Evolutionary conservation across 2,329 filamentous ascomycete species (phyloP).

Genomic region (Dactylellina cionopaga): DNA sequence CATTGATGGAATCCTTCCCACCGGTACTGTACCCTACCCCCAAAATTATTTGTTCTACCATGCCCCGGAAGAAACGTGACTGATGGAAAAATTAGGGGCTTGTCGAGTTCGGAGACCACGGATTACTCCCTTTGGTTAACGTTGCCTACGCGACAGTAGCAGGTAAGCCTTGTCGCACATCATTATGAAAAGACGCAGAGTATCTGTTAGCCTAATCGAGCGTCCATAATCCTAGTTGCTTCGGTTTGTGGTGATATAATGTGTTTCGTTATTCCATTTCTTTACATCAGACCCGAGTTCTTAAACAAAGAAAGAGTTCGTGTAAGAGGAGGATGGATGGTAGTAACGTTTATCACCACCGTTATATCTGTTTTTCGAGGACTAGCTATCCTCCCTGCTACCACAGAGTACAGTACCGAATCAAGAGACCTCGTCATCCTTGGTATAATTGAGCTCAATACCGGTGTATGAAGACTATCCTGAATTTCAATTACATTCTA

Average conservation of each 20-base stretch:
- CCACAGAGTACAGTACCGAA: conserved; percentile 24
- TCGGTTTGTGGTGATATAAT: conserved; percentile 30
- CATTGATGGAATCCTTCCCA: conserved; percentile 15
- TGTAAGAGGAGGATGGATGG: conserved; percentile 25
- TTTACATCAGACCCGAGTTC: conserved; percentile 19
- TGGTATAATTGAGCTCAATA: conserved; percentile 38
- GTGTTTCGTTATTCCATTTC: conserved; percentile 28
- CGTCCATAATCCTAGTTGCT: not conserved
- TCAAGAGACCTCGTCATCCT: conserved; percentile 28
- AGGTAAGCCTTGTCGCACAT: not conserved
- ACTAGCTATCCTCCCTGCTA: conserved; percentile 27
- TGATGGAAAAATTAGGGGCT: conserved; percentile 7
- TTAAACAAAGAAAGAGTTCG: not conserved
- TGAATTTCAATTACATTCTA: not conserved
- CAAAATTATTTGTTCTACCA: not conserved
- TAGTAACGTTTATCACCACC: conserved; percentile 26
- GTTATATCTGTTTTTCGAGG: conserved; percentile 20
- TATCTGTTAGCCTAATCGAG: not conserved
- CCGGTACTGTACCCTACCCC: conserved; percentile 16
- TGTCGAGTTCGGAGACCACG: conserved; percentile 7
- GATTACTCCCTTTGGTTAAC: not conserved
- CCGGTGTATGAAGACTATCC: conserved; percentile 12
- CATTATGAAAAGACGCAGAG: not conserved
- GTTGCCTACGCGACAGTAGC: conserved; percentile 2
- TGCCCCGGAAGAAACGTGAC: not conserved